Evolutionary conservation across 306 rosid genomes (phyloP).

Genomic region (Acacia acuminata): DNA sequence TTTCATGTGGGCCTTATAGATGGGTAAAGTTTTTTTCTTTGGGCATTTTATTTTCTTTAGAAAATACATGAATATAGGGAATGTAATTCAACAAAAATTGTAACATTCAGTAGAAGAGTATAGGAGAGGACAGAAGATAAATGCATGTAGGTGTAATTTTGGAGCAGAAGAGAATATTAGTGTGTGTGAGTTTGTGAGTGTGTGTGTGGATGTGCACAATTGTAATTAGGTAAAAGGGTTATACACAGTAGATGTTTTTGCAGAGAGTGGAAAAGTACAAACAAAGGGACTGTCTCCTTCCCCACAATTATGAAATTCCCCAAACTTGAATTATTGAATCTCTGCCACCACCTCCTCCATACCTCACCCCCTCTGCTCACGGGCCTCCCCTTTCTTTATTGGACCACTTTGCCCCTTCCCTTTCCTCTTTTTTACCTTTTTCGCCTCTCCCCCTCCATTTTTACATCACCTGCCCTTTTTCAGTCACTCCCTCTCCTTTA

Average conservation of each 20-base stretch:
- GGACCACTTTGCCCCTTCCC: slow-evolving; percentile 30
- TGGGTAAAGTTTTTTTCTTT: background rate
- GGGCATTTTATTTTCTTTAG: background rate
- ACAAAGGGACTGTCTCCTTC: slow-evolving; percentile 6
- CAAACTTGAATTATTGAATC: slow-evolving; percentile 37
- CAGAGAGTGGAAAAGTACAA: slow-evolving; percentile 19
- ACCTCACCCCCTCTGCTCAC: slow-evolving; percentile 9
- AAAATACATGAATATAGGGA: background rate
- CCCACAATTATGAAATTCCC: slow-evolving; percentile 20
- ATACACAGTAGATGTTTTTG: background rate
- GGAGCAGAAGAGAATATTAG: background rate
- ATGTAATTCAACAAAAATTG: too few species aligned
- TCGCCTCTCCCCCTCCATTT: background rate
- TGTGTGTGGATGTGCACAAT: background rate
- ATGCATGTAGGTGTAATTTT: background rate
- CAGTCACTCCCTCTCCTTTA: too few species aligned
- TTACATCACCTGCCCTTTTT: background rate
- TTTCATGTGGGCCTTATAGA: background rate
- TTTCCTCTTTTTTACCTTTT: background rate
- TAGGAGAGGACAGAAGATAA: background rate
- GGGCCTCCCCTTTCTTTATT: slow-evolving; percentile 8
- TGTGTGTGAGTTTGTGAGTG: background rate
- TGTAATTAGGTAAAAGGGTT: background rate
- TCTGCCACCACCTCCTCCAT: slow-evolving; percentile 30
- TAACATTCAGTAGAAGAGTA: too few species aligned